Conservation (phyloP, 208 protist species). For the Leishmania arabica region DNA sequence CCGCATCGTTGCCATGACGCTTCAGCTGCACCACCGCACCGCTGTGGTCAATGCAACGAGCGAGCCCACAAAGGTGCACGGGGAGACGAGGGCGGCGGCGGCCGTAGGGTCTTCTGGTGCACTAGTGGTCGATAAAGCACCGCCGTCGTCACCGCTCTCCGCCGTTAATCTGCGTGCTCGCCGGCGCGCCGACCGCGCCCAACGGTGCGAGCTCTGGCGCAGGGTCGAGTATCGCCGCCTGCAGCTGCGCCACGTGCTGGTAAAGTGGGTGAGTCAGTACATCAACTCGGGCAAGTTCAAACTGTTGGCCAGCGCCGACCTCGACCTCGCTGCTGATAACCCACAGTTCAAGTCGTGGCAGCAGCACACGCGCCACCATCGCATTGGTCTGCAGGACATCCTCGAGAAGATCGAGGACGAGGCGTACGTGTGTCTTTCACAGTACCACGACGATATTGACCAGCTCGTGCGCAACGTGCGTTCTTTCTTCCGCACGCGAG, state of each 20-base stretch:
- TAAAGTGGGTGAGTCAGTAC: slow-evolving; percentile 80
- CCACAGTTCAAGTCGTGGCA: slow-evolving; percentile 64
- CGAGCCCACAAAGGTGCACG: slow-evolving; percentile 2
- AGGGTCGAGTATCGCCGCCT: slow-evolving; percentile 79
- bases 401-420: slow-evolving; percentile 79
- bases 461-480: slow-evolving; percentile 76
- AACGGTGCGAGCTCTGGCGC: slow-evolving; percentile 52
- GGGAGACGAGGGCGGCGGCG: background rate
- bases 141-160: slow-evolving; percentile 14
- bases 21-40: slow-evolving; percentile 32
- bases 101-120: background rate
- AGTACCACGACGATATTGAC: slow-evolving; percentile 88
- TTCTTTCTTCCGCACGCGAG: slow-evolving; percentile 76
- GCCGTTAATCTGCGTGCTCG: slow-evolving; percentile 11
- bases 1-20: slow-evolving; percentile 48
- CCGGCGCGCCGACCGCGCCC: slow-evolving; percentile 16
- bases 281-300: slow-evolving; percentile 60
- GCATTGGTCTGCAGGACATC: slow-evolving; percentile 71
- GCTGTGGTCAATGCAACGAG: background rate
- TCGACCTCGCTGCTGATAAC: slow-evolving; percentile 63
- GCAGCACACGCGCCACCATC: slow-evolving; percentile 44
- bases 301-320: slow-evolving; percentile 60
- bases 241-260: slow-evolving; percentile 82
- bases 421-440: slow-evolving; percentile 79
- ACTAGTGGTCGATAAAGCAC: slow-evolving; percentile 7